Evolutionary conservation across 176 grass and related monocot species (phyloP), one percentile per base, ranked within the genome.

Genomic region (Rhynchospora breviuscula): DNA sequence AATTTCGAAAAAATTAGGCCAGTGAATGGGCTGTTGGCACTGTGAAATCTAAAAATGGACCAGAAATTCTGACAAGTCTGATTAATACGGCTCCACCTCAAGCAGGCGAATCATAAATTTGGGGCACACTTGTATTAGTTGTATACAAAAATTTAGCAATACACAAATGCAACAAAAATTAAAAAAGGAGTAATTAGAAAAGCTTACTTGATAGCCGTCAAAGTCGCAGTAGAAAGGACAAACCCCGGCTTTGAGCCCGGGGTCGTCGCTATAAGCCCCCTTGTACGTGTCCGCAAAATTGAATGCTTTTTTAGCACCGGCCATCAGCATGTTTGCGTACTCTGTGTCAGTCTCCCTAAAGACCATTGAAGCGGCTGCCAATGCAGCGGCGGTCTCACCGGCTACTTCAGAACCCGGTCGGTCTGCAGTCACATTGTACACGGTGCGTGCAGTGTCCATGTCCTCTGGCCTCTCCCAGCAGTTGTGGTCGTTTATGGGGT

Each of bases 191-290:
- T 17, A 47, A 87, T 61, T 5, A 62, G 86, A 81, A 74, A 54
- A 63, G 26, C 89, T 88, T 89, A 90, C 95, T 88, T 97, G 95
- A 62, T 94, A 97, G 0, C 95, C 95, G 78, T 94, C 79, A 87
- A 94, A 97, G 82, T 97, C 92, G 64, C 95, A 97, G 79, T 97
- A 97, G 87, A 92, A 97, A 3, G 95, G 95, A 81, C 95, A 97
- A 10, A 91, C 95, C 10, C 87, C 88, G 7, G 87, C 89, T 67
- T 83, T 89, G 81, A 97, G 88, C 33, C 74, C 85, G 0, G 89
- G 86, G 63, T 97, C 92, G 46, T 97, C 95, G 72, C 95, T 97
- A 80, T 94, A 97, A 0, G 95, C 92, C 26, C 95, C 95, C 78
- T 86, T 92, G 86, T 94, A 88, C 31, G 66, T 86, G 90, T 97